Base-by-base conservation (phyloP, 306 rosid species). In the Castanea crenata region DNA sequence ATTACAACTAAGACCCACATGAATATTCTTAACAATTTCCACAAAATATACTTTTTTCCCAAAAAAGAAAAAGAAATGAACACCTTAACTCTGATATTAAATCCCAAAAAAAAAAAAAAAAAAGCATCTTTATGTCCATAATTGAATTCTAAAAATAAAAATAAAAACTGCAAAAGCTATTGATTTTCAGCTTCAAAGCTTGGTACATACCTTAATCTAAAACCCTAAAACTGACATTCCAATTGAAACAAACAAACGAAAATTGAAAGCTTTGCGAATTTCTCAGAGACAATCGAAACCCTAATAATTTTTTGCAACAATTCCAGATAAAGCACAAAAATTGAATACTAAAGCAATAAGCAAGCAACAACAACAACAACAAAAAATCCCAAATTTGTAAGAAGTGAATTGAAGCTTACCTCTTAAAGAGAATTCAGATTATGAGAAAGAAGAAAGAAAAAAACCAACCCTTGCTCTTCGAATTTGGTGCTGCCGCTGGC, bases 401-500 rank as follows among this genome's bases (percentile, higher is more conserved):
- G 14, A 31, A 59, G 9, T 15, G 55, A 29, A 58, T 27, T 6
- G 41, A 81, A 63, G 52, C 74, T 71, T 58, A 81, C 81, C 78
- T 67, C 51, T 65, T 46, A 20, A 19, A 2, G 71, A 34, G 16
- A 7, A 18, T 2, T 6, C 4, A 16, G 5, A 65, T 46, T 35
- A 52, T 19, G 11, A 27, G n/a, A 46, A 58, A 6, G 51, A 9
- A n/a, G n/a, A 21, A 20, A 51, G 21, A 14, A 19, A 35, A 77
- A 51, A 4, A 73, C 74, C 67, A 51, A 64, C 46, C 78, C 73
- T 71, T 21, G 31, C 56, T 25, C 56, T 25, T 46, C 7, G 58
- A 63, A 51, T 29, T 44, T 46, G 63, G 44, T 3, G n/a, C n/a
- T n/a, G n/a, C n/a, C n/a, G n/a, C n/a, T n/a, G n/a, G n/a, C n/a